These are phyloP conservation scores for Dothidotthia symphoricarpi DNA, from an alignment of 2,329 filamentous ascomycete genomes.

Conservation along the genomic window DNA sequence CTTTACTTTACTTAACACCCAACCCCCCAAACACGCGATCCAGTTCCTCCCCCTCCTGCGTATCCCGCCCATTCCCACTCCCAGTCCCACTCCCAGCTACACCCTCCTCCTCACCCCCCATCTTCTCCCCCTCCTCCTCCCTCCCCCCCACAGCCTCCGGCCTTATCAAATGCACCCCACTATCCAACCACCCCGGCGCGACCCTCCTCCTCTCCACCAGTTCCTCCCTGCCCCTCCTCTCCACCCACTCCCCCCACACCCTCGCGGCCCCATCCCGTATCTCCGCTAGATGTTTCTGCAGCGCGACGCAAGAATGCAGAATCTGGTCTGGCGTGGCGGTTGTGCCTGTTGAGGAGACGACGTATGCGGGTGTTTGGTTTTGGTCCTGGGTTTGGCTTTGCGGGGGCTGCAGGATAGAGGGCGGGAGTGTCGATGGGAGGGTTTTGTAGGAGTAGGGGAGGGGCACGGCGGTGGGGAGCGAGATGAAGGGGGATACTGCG, in stretches of 20 bases:
- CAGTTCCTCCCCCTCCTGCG: conserved; percentile 61
- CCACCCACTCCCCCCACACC: conserved; percentile 69
- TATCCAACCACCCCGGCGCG: conserved; percentile 78
- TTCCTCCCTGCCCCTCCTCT: conserved; percentile 62
- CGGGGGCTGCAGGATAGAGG: conserved; percentile 58
- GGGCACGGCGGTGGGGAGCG: conserved; percentile 82
- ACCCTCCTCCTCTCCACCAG: conserved; percentile 76
- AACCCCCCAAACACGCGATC: conserved; percentile 67
- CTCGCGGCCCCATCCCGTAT: conserved; percentile 66
- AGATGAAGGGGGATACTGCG: conserved; percentile 91
- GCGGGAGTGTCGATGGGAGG: conserved; percentile 81
- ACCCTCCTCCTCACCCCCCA: conserved; percentile 20
- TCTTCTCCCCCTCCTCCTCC: conserved; percentile 51
- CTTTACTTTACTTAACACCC: conserved; percentile 5
- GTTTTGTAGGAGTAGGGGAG: conserved; percentile 94
- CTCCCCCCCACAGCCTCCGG: conserved; percentile 58
- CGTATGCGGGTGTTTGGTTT: conserved; percentile 62
- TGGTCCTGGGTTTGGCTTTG: conserved; percentile 26
- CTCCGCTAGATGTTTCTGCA: conserved; percentile 72
- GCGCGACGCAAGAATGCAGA: conserved; percentile 72
- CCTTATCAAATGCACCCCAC: conserved; percentile 62
- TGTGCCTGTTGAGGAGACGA: conserved; percentile 72
- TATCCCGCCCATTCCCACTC: conserved; percentile 33
- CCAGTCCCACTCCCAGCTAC: conserved; percentile 21
- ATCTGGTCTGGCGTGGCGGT: conserved; percentile 84